Base-by-base conservation (phyloP, 768 basidiomycete species). In the Artomyces pyxidatus region DNA sequence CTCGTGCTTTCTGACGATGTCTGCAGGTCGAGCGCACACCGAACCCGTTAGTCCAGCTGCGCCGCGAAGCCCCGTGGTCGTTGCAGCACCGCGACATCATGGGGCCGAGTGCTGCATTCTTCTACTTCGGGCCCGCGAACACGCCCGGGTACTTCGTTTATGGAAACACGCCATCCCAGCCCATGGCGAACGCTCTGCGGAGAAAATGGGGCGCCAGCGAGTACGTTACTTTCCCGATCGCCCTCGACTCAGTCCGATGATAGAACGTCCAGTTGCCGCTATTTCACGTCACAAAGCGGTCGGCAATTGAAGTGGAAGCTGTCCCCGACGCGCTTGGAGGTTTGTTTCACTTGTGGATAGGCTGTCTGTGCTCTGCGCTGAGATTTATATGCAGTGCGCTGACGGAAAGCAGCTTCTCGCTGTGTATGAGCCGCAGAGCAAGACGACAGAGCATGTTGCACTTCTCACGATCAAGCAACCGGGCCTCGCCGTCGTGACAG, bases 271-370 rank as follows among this genome's bases (percentile, higher is more conserved):
- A 88, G 86, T 40, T 85, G 85, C 26, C 75, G 83, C 44, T 88
- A 87, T 63, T 91, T 89, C 63, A 75, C 73, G 41, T 76, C 80
- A 9, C 82, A 80, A 57, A 80, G 75, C 56, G 83, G 83, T 35
- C 77, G 69, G 52, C 78, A 83, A 43, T 81, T 78, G 65, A 91
- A 88, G 63, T 91, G 88, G 88, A 81, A 75, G 62, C 71, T 84
- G 45, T 61, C 68, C 11, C 66, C 74, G 28, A 71, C 78, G 52
- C 71, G 77, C 47, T 80, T 87, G 76, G 86, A 88, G 80, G 86
- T 86, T 49, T 29, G 75, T 55, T 23, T 14, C 22, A 8, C 8
- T n/a, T 41, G 22, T 23, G 29, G 37, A 27, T 10, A 23, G 22
- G 16, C 37, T 19, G 9, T 25, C 21, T 16, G 30, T 26, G 26